A percentile compares a stretch with the other conserved stretches of the same genome.
These are phyloP conservation scores for Yarrowia sp. DNA, from an alignment of 805 yeast species.

Conservation along the genomic window DNA sequence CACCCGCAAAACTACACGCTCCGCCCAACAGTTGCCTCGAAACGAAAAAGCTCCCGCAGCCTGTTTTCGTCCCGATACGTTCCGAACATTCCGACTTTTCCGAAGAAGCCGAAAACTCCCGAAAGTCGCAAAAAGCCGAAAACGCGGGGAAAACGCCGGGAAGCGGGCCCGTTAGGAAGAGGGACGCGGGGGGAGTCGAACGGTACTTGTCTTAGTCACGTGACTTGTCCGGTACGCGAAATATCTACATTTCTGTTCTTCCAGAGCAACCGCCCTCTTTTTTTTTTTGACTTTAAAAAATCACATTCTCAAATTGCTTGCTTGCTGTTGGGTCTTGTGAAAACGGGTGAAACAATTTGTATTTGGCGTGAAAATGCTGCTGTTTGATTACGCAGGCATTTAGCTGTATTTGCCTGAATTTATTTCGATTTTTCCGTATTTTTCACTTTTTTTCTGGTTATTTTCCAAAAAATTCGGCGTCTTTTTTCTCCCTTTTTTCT, in stretches of 20 bases:
- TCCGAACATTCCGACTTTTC: constrained; percentile 6
- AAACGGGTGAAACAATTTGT: no score
- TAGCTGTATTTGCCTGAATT: neutral
- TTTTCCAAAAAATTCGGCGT: neutral
- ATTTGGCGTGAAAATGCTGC: no score
- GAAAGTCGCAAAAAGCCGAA: no score
- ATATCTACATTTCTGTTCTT: neutral
- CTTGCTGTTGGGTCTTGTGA: neutral
- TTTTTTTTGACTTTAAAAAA: neutral
- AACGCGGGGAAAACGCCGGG: no score
- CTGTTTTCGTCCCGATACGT: neutral
- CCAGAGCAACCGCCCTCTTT: neutral
- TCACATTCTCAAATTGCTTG: neutral
- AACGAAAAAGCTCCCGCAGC: constrained; percentile 15
- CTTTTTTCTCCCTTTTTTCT: neutral
- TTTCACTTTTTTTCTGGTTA: neutral
- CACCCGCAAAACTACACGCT: no score
- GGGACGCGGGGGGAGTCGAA: neutral
- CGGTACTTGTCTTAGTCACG: neutral
- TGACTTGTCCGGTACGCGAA: neutral
- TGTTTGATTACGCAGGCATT: neutral
- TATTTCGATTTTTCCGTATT: neutral
- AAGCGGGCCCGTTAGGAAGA: no score
- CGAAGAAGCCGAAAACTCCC: neutral
- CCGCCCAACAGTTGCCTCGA: no score